phyloP scores from a whole-genome alignment of 2,329 filamentous ascomycete genomes.

The Dactylonectria macrodidyma region DNA sequence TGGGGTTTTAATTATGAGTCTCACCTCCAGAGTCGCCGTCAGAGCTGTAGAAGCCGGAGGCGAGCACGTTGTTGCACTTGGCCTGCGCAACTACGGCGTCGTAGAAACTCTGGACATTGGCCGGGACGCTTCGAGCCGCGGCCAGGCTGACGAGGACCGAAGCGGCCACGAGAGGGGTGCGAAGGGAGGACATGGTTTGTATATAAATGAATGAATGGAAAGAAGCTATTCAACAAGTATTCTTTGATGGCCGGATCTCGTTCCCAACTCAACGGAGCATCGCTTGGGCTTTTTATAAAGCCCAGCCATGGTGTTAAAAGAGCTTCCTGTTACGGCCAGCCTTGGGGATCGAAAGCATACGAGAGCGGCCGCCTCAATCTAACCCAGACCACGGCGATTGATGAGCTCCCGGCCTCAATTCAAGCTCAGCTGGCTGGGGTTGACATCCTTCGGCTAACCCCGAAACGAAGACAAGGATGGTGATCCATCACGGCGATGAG shows the following conservation, averaged over 20 bases:
- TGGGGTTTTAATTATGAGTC: background rate
- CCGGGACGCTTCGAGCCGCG: slow-evolving; percentile 55
- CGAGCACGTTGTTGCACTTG: slow-evolving; percentile 56
- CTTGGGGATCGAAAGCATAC: slow-evolving; percentile 1
- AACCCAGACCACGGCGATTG: background rate
- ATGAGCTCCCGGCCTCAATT: background rate
- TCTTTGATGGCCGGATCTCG: slow-evolving; percentile 7
- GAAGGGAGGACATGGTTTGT: slow-evolving; percentile 38
- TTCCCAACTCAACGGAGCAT: slow-evolving; percentile 11
- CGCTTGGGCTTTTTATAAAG: slow-evolving; percentile 14
- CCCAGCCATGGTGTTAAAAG: background rate
- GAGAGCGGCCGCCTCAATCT: slow-evolving; percentile 19
- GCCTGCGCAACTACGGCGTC: slow-evolving; percentile 55
- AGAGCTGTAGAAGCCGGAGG: slow-evolving; percentile 58
- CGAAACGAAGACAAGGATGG: background rate
- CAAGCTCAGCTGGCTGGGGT: slow-evolving; percentile 12
- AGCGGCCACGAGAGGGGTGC: slow-evolving; percentile 40
- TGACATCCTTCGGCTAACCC: background rate
- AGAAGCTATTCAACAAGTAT: background rate
- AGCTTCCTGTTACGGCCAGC: background rate
- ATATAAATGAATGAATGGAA: background rate
- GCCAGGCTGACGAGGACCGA: slow-evolving; percentile 41
- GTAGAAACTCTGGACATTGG: slow-evolving; percentile 59
- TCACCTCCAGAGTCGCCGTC: slow-evolving; percentile 55
- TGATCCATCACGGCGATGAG: background rate